Evolutionary conservation across 345 rosid species (phyloP), one percentile per base, ranked within the genome.

Genomic region (Eucalyptus sideroxylon): DNA sequence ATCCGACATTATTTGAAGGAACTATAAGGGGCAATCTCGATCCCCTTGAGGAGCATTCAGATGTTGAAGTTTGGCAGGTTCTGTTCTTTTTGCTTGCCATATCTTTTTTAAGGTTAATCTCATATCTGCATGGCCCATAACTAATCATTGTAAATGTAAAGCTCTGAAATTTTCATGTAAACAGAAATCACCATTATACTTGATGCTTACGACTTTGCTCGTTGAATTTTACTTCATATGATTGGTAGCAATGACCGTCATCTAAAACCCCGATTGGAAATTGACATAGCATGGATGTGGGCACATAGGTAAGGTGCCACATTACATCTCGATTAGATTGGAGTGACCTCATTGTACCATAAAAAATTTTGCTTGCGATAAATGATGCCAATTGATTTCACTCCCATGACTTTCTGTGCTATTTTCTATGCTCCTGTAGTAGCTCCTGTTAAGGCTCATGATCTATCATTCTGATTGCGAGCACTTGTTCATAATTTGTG

Each of bases 1-100:
- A 98, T 94, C 99, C 99, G 80, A 96, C 98, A 62, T 92, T 98
- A 88, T 97, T 97, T 91, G 99, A 97, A 94, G 99, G 99, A 88
- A 97, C 99, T 69, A 95, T 98, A 88, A 91, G 99, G 91, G 95
- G 93, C 86, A 98, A 98, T 92, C 99, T 98, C 86, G 99, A 98
- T 90, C 99, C 99, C 62, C 99, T 98, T 90, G 98, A 94, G 91
- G 99, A 98, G 92, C 99, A 95, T 90, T 90, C 98, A 49, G 99
- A 98, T 94, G 94, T 93, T 69, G 95, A 95, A 88, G 91, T 98
- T 92, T 98, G 99, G 99, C 93, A 97, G 99, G 99, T 98, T 59
- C 37, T 40, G 14, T 60, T 53, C 62, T 87, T 81, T 87, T 12
- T 86, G 56, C 77, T 19, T 90, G 47, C 87, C 60, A 47, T 87